Conservation (phyloP, 768 basidiomycete genomes). For the Boletus vinaceobasis region DNA sequence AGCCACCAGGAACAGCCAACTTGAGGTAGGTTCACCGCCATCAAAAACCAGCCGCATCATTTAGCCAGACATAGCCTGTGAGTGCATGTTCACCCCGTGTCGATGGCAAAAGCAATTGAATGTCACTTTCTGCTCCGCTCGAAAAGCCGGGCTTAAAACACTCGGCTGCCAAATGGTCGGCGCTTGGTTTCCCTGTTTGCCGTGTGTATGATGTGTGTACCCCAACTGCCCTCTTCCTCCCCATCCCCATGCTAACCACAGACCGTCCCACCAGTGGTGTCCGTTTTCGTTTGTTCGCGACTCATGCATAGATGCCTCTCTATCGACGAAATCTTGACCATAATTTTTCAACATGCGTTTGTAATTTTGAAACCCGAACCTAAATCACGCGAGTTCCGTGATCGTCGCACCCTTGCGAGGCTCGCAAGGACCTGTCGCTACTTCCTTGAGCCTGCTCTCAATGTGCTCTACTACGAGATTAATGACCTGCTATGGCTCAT, state of each 20-base stretch:
- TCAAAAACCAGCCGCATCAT: conserved; percentile 20
- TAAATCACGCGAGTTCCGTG: conserved; percentile 28
- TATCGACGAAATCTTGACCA: conserved; percentile 33
- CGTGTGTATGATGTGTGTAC: conserved; percentile 27
- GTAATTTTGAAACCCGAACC: conserved; percentile 27
- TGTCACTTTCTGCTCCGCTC: conserved; percentile 20
- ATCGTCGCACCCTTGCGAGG: conserved; percentile 30
- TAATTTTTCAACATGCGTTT: conserved; percentile 30
- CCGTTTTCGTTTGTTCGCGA: conserved; percentile 13
- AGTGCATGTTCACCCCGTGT: background rate
- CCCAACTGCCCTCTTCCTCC: background rate
- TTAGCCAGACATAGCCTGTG: conserved; percentile 15
- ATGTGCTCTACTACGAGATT: conserved; percentile 31
- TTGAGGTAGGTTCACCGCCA: background rate
- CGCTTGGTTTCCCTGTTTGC: conserved; percentile 13
- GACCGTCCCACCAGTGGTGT: conserved; percentile 7
- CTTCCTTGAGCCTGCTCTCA: conserved; percentile 33
- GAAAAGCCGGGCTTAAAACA: conserved; percentile 14
- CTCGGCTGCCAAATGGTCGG: background rate
- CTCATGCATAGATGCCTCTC: conserved; percentile 33
- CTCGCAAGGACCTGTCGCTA: conserved; percentile 31
- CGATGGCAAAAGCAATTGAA: conserved; percentile 1
- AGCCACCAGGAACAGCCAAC: conserved; percentile 21
- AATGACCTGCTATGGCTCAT: conserved; percentile 32
- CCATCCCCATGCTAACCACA: conserved; percentile 1